Conservation (phyloP, 139 green algal species). For the Chlorella sorokiniana region DNA sequence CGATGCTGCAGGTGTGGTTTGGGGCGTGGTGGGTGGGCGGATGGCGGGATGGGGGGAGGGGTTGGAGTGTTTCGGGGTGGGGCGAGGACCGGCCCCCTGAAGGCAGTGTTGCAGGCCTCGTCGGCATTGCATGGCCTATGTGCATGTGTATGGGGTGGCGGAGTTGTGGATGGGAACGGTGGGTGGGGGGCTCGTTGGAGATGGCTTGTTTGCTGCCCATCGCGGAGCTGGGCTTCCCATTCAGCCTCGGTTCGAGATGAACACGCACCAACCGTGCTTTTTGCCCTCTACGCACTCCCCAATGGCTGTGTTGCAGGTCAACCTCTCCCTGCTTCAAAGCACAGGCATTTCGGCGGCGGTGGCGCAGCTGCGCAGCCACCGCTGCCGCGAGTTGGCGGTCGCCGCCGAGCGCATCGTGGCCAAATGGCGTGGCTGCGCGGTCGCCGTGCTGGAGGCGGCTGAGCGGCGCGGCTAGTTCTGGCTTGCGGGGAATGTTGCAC, state of each 20-base stretch:
- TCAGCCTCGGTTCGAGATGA: too few species aligned
- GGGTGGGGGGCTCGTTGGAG: too few species aligned
- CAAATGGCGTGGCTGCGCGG: neutral
- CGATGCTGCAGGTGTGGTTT: neutral
- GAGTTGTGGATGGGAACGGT: too few species aligned
- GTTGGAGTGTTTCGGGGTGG: neutral
- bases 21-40: neutral
- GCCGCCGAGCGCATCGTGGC: neutral
- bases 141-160: too few species aligned
- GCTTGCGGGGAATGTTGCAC: too few species aligned
- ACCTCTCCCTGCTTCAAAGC: conserved; percentile 6
- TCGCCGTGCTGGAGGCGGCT: neutral
- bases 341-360: conserved; percentile 13
- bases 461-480: too few species aligned
- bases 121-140: too few species aligned
- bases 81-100: too few species aligned
- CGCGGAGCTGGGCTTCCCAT: too few species aligned
- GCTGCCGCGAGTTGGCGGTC: neutral
- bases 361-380: conserved; percentile 32
- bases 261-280: neutral
- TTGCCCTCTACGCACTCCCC: neutral
- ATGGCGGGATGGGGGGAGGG: neutral
- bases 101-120: too few species aligned
- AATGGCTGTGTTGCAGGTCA: conserved; percentile 2
- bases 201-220: too few species aligned